phyloP scores from a whole-genome alignment of 2,329 filamentous ascomycete species.

The Chaetomium strumarium region DNA sequence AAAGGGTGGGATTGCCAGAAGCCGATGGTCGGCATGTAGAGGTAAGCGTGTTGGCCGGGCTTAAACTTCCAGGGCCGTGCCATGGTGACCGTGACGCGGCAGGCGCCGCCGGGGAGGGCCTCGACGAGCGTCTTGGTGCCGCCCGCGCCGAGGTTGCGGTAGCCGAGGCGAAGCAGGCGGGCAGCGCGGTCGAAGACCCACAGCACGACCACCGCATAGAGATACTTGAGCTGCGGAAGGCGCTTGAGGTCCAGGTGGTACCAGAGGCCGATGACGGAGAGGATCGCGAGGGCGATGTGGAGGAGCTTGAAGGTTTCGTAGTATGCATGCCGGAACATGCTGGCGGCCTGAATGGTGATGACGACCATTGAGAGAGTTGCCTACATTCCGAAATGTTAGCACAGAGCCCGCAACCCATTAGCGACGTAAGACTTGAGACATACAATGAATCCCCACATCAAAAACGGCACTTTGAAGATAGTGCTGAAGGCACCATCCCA shows the following conservation, averaged over 20 bases:
- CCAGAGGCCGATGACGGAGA: conserved; percentile 59
- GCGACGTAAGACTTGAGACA: conserved; percentile 27
- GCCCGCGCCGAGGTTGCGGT: conserved; percentile 61
- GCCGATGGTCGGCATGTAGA: conserved; percentile 69
- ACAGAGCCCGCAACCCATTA: not conserved
- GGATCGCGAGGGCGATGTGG: conserved; percentile 59
- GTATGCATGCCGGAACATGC: conserved; percentile 67
- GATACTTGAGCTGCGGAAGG: conserved; percentile 51
- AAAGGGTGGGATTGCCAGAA: conserved; percentile 74
- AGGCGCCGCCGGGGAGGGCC: conserved; percentile 68
- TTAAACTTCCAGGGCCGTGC: conserved; percentile 70
- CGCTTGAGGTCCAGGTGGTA: conserved; percentile 55
- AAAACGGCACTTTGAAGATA: conserved; percentile 38
- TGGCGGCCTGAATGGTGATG: conserved; percentile 63
- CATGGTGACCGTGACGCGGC: conserved; percentile 67
- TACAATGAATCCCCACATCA: conserved; percentile 60
- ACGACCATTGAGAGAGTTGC: conserved; percentile 54
- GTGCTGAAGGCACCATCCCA: conserved; percentile 42
- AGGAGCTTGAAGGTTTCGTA: conserved; percentile 73
- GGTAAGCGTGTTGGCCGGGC: conserved; percentile 71
- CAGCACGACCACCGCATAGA: conserved; percentile 57
- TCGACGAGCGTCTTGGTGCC: conserved; percentile 66
- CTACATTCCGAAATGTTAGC: conserved; percentile 31
- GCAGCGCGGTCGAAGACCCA: conserved; percentile 60
- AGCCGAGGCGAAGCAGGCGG: conserved; percentile 55